A percentile compares a stretch with the other conserved stretches of the same genome.
Conservation (phyloP, 2,329 filamentous ascomycete genomes). For the Xylariaceae sp. region DNA sequence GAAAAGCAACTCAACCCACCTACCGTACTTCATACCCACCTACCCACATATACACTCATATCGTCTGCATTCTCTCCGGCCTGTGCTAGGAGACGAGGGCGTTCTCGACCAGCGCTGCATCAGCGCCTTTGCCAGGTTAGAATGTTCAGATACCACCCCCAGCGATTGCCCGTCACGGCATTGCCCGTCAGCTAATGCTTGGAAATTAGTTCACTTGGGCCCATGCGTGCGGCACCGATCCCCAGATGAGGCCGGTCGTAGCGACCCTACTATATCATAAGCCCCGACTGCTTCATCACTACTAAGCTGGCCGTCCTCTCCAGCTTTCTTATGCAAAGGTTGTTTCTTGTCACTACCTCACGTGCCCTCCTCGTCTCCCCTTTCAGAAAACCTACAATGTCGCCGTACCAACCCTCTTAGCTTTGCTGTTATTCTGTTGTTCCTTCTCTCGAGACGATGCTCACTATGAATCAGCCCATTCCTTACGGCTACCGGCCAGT, state of each 20-base stretch:
- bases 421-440: slow-evolving; percentile 17
- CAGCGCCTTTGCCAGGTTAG: slow-evolving; percentile 31
- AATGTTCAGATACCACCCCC: slow-evolving; percentile 31
- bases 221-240: slow-evolving; percentile 35
- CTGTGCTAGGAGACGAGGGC: slow-evolving; percentile 8
- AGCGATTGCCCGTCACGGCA: slow-evolving; percentile 21
- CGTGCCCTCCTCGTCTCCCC: slow-evolving; percentile 14
- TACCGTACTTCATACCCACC: not conserved
- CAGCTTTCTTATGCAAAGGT: slow-evolving; percentile 40
- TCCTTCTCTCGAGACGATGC: slow-evolving; percentile 46
- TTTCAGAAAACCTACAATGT: slow-evolving; percentile 22
- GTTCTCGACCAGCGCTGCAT: slow-evolving; percentile 31
- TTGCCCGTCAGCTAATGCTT: slow-evolving; percentile 27
- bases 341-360: slow-evolving; percentile 30
- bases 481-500: slow-evolving; percentile 56
- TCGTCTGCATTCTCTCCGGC: not conserved
- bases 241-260: slow-evolving; percentile 37
- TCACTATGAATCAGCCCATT: slow-evolving; percentile 58
- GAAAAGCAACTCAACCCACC: slow-evolving; percentile 25
- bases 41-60: not conserved
- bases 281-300: slow-evolving; percentile 35
- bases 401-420: slow-evolving; percentile 26
- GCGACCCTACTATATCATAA: slow-evolving; percentile 35
- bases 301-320: slow-evolving; percentile 38
- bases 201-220: slow-evolving; percentile 27